A percentile compares a stretch with the other conserved stretches of the same genome.
Conservation (phyloP, 2,329 filamentous ascomycete species). For the Pyrenochaeta sp. region DNA sequence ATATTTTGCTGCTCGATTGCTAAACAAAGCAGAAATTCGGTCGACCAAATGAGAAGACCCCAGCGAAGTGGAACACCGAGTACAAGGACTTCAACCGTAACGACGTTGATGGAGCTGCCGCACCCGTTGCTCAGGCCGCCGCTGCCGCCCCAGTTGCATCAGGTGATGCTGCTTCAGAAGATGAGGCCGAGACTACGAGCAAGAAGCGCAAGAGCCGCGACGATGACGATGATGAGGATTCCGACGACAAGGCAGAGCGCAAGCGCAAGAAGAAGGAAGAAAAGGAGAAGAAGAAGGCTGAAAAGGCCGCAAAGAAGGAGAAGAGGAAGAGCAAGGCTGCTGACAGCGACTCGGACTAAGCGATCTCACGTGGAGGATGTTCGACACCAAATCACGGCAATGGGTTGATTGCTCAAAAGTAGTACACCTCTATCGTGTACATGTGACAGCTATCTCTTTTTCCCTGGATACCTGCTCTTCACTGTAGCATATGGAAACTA, state of each 20-base stretch:
- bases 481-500: slow-evolving; percentile 47
- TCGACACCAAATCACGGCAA: too few relatives aligned
- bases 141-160: slow-evolving; percentile 46
- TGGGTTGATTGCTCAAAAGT: slow-evolving; percentile 18
- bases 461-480: slow-evolving; percentile 38
- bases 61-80: slow-evolving; percentile 87
- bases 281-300: slow-evolving; percentile 47
- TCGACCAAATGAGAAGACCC: slow-evolving; percentile 88
- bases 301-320: slow-evolving; percentile 38
- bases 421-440: slow-evolving; percentile 26
- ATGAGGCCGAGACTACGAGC: slow-evolving; percentile 52
- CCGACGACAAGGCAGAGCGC: slow-evolving; percentile 57
- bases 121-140: slow-evolving; percentile 41
- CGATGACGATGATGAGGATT: slow-evolving; percentile 55
- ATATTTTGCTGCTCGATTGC: slow-evolving; percentile 9
- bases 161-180: slow-evolving; percentile 30
- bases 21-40: slow-evolving; percentile 77
- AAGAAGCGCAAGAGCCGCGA: slow-evolving; percentile 59
- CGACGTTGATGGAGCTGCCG: slow-evolving; percentile 27
- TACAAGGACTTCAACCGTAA: slow-evolving; percentile 78
- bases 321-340: slow-evolving; percentile 41
- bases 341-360: slow-evolving; percentile 44
- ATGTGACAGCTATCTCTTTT: slow-evolving; percentile 30
- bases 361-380: slow-evolving; percentile 17
- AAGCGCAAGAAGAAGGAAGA: slow-evolving; percentile 79